phyloP scores from a whole-genome alignment of 75 land plant genomes.

The Pinus taeda region DNA sequence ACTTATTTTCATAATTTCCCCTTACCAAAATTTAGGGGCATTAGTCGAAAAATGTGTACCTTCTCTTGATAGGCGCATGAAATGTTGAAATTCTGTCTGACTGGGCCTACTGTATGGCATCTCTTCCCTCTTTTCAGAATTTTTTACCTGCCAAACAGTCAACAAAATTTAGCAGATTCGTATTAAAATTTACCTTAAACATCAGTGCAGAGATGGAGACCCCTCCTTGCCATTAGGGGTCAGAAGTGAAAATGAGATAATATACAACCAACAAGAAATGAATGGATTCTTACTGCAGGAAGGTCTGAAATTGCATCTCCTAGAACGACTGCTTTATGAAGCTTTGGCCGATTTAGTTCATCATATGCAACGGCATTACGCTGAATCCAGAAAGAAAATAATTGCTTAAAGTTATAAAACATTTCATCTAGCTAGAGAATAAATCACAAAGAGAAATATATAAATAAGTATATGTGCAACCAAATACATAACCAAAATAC shows the following conservation, averaged over 20 bases:
- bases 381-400: conserved; percentile 33
- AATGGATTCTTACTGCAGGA: conserved; percentile 58
- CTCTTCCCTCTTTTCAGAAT: conserved; percentile 56
- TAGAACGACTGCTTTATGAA: conserved; percentile 65
- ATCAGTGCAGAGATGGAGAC: background rate
- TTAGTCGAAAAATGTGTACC: conserved; percentile 27
- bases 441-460: no score
- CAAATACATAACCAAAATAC: no score
- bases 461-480: no score
- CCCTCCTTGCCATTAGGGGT: no score
- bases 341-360: conserved; percentile 51
- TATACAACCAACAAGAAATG: background rate
- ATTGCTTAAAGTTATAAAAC: background rate
- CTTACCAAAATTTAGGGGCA: no score
- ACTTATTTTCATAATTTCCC: no score
- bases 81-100: conserved; percentile 71
- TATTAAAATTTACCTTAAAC: background rate
- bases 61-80: conserved; percentile 49
- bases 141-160: conserved; percentile 40
- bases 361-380: conserved; percentile 83
- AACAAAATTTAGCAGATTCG: conserved; percentile 3
- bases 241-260: background rate
- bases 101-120: conserved; percentile 58
- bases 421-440: background rate
- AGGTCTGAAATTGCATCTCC: conserved; percentile 88